These are phyloP conservation scores for Lyophyllum shimeji DNA, from an alignment of 768 basidiomycete species.

Conservation along the genomic window DNA sequence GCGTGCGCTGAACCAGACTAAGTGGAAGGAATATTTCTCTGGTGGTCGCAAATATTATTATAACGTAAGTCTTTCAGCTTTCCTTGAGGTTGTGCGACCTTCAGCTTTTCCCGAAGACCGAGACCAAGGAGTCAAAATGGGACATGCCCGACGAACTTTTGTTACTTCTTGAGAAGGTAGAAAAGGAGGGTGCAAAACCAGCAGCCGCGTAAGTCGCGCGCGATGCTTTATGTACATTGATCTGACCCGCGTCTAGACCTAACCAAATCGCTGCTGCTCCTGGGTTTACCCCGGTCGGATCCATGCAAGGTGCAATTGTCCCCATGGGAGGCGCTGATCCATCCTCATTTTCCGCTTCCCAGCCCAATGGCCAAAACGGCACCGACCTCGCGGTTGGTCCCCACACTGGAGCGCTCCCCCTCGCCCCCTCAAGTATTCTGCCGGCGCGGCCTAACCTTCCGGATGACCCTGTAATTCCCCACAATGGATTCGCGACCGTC, in stretches of 20 bases:
- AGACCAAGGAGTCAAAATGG: slow-evolving; percentile 95
- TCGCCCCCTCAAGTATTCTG: slow-evolving; percentile 56
- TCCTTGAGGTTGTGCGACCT: background rate
- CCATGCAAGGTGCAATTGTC: slow-evolving; percentile 54
- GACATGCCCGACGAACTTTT: slow-evolving; percentile 93
- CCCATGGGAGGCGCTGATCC: slow-evolving; percentile 51
- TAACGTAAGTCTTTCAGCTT: slow-evolving; percentile 49
- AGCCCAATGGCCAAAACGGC: slow-evolving; percentile 50
- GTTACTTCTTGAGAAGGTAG: slow-evolving; percentile 81
- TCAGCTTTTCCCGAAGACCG: slow-evolving; percentile 48
- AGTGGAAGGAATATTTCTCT: slow-evolving; percentile 96
- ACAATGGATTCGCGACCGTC: slow-evolving; percentile 82
- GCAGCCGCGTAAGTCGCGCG: slow-evolving; percentile 28
- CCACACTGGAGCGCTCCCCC: slow-evolving; percentile 59
- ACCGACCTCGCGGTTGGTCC: slow-evolving; percentile 46
- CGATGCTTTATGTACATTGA: background rate
- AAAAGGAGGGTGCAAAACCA: slow-evolving; percentile 60
- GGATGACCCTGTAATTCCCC: slow-evolving; percentile 85
- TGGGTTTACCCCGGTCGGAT: slow-evolving; percentile 40
- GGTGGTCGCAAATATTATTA: slow-evolving; percentile 92
- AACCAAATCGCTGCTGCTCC: slow-evolving; percentile 39
- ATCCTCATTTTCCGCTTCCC: slow-evolving; percentile 50
- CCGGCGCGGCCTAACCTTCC: slow-evolving; percentile 80
- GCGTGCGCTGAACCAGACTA: slow-evolving; percentile 86
- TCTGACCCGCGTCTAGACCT: slow-evolving; percentile 19